phyloP scores from a whole-genome alignment of 768 basidiomycete genomes.

The Stropharia rugosoannulata region DNA sequence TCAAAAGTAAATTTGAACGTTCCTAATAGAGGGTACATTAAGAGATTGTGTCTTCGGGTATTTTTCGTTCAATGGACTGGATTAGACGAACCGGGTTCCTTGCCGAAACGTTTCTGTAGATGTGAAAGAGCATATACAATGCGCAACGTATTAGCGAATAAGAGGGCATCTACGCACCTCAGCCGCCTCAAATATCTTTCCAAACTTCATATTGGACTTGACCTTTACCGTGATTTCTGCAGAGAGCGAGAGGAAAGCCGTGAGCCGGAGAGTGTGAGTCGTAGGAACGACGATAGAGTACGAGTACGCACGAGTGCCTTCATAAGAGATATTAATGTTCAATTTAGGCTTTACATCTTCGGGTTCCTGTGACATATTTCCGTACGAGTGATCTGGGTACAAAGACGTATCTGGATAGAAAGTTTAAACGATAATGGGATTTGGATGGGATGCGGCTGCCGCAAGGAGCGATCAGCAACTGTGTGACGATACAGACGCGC shows the following conservation, averaged over 20 bases:
- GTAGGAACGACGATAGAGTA: background rate
- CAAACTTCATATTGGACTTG: conserved; percentile 59
- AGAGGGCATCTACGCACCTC: conserved; percentile 43
- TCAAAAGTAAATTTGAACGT: conserved; percentile 65
- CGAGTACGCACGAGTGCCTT: conserved; percentile 48
- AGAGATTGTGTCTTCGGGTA: background rate
- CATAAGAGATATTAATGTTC: conserved; percentile 55
- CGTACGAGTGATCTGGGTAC: background rate
- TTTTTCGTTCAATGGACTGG: background rate
- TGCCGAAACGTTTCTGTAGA: conserved; percentile 55
- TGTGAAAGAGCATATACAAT: background rate
- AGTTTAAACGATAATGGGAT: background rate
- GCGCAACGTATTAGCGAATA: background rate
- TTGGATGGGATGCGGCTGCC: background rate
- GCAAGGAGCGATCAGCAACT: background rate
- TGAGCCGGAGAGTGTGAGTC: background rate
- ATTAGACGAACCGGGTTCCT: conserved; percentile 46
- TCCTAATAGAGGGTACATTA: conserved; percentile 32
- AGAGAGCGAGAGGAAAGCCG: background rate
- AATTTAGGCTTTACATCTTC: conserved; percentile 71
- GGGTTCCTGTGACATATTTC: conserved; percentile 48
- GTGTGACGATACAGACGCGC: conserved; percentile 1
- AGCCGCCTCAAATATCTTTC: conserved; percentile 66
- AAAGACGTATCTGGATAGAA: background rate
- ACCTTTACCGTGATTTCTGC: conserved; percentile 69